Base-by-base conservation (phyloP, 805 yeast species). In the Saturnispora silvae region DNA sequence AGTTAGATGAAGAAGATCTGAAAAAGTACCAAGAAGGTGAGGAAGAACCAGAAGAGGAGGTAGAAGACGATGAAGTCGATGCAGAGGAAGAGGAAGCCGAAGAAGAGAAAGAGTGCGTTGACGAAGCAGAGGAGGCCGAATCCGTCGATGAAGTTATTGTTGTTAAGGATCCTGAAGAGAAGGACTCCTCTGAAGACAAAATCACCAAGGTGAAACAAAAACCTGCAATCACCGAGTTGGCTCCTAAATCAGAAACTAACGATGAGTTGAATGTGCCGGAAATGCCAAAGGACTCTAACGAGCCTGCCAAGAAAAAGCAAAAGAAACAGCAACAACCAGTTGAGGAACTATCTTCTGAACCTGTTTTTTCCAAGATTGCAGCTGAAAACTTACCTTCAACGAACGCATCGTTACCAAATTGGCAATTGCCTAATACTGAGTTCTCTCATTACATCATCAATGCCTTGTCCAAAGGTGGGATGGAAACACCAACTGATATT, bases 401-500 rank as follows among this genome's bases (percentile, higher is more conserved):
- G 31, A 58, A 52, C n/a, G 60, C 67, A 14, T 65, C 68, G 27
- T 54, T 79, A 15, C 85, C 86, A 7, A 67, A 67, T 22, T 81
- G 94, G 92, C 26, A 31, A 22, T 19, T 31, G 11, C 53, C 65
- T 2, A 55, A 61, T 2, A 55, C 59, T 5, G 43, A 67, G 2
- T 57, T 81, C 15, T 72, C 83, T 5, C 56, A 70, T 15, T 70
- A 72, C 32, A 65, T 78, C 1, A 59, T 83, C 30, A 70, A 70
- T 36, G 92, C 86, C 1, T 63, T 92, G 29, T 56, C 67, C 3
- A 60, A 63, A 14, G 58, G 78, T 10, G 73, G 70, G 1, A 92
- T 81, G 56, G 50, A 46, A 1, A 58, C 63, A 17, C 98, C 98
- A 8, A 87, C 97, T 0, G 82, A 78, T 24, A 86, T 92, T 51